These are phyloP conservation scores for Diutina catenulata DNA, from an alignment of 1,139 yeast species.

Conservation along the genomic window DNA sequence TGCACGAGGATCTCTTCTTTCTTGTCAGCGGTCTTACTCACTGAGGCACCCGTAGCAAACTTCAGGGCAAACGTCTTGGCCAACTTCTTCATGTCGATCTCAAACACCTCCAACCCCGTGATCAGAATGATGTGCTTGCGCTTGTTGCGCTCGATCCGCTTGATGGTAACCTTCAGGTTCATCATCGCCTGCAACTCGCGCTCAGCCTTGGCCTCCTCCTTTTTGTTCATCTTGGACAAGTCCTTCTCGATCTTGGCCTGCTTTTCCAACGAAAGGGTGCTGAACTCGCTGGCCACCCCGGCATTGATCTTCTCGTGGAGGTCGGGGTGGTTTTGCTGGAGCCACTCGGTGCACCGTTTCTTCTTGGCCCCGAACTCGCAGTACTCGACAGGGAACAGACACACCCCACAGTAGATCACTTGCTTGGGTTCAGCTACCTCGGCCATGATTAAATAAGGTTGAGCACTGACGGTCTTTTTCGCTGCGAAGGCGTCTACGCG, in stretches of 20 bases:
- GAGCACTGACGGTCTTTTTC: too few species aligned
- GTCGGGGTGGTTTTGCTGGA: slow-evolving; percentile 45
- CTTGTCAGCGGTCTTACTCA: slow-evolving; percentile 85
- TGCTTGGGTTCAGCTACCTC: slow-evolving; percentile 1
- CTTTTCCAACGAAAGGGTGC: slow-evolving; percentile 55
- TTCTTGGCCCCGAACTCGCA: slow-evolving; percentile 85
- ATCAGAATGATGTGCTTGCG: slow-evolving; percentile 82
- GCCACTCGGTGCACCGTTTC: slow-evolving; percentile 80
- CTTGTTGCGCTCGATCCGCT: slow-evolving; percentile 84
- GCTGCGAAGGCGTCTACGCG: too few species aligned
- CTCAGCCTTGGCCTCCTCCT: slow-evolving; percentile 82
- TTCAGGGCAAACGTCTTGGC: slow-evolving; percentile 89
- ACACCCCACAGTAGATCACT: slow-evolving; percentile 59
- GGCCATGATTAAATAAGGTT: too few species aligned
- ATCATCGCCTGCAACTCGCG: slow-evolving; percentile 72
- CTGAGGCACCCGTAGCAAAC: slow-evolving; percentile 95
- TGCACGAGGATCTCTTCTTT: slow-evolving; percentile 87
- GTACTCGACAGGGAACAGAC: slow-evolving; percentile 84
- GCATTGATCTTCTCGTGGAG: slow-evolving; percentile 51
- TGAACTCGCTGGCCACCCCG: slow-evolving; percentile 27
- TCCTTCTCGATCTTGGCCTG: slow-evolving; percentile 77
- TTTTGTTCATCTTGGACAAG: slow-evolving; percentile 73
- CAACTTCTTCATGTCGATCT: slow-evolving; percentile 78
- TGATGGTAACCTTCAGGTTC: slow-evolving; percentile 69
- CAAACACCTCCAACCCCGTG: slow-evolving; percentile 80